Percentiles rank a stretch among this genome's conserved stretches.
Conservation (phyloP, 192 early-diverging fungal species). For the Gaertneriomyces semiglobifer region DNA sequence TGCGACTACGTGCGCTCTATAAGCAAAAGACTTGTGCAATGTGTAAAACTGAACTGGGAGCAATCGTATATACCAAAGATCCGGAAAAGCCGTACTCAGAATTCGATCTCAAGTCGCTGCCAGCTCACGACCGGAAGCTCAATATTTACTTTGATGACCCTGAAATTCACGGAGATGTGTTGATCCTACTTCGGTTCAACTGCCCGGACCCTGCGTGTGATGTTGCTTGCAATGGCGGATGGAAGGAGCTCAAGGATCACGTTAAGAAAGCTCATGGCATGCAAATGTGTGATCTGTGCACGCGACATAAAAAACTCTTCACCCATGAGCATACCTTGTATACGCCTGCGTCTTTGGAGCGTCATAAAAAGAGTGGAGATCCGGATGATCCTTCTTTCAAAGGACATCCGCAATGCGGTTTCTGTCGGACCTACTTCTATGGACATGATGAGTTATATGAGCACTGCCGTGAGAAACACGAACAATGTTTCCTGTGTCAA, state of each 20-base stretch:
- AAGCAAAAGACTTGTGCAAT: conserved; percentile 80
- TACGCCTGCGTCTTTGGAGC: conserved; percentile 67
- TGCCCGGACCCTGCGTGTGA: conserved; percentile 83
- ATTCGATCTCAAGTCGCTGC: conserved; percentile 46
- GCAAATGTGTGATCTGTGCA: conserved; percentile 82
- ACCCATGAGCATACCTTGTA: conserved; percentile 88
- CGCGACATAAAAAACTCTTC: conserved; percentile 87
- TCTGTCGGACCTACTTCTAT: conserved; percentile 81
- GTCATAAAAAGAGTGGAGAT: conserved; percentile 72
- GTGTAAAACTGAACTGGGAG: conserved; percentile 87
- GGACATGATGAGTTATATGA: conserved; percentile 91
- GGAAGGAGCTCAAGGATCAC: conserved; percentile 82
- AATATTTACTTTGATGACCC: conserved; percentile 71
- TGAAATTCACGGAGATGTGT: conserved; percentile 70
- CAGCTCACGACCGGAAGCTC: conserved; percentile 62
- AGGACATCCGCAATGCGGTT: conserved; percentile 89
- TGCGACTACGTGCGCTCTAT: conserved; percentile 85
- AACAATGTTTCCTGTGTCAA: conserved; percentile 89
- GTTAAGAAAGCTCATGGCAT: conserved; percentile 70
- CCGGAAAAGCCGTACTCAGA: conserved; percentile 43
- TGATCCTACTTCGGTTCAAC: conserved; percentile 75
- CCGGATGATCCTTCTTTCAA: conserved; percentile 49
- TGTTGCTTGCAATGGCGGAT: conserved; percentile 68
- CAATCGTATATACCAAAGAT: conserved; percentile 74
- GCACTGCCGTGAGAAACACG: conserved; percentile 89